phyloP scores from a whole-genome alignment of 1,139 yeast species.

The Suhomyces anneliseae region DNA sequence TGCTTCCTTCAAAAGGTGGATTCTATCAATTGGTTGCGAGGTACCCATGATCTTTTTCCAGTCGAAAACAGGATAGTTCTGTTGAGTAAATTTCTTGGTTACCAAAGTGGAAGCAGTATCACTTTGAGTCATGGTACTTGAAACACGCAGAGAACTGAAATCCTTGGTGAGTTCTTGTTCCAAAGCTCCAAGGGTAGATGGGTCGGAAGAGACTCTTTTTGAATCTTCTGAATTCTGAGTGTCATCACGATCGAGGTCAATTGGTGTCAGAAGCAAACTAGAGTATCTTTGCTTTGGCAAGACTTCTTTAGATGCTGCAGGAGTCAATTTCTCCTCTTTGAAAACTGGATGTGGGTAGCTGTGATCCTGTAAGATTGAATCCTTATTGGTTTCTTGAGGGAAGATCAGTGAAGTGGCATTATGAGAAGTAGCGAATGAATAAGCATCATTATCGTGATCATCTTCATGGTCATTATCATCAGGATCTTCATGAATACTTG shows the following conservation, averaged over 20 bases:
- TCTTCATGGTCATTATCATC: slow-evolving; percentile 23
- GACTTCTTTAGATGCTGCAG: slow-evolving; percentile 22
- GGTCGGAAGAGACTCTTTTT: slow-evolving; percentile 6
- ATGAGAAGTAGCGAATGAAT: slow-evolving; percentile 9
- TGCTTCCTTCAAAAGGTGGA: slow-evolving; percentile 42
- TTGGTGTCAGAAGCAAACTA: slow-evolving; percentile 20
- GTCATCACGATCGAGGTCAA: slow-evolving; percentile 4
- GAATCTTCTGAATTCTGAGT: neutral
- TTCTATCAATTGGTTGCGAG: slow-evolving; percentile 46
- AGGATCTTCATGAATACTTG: slow-evolving; percentile 37
- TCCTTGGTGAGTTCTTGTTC: neutral
- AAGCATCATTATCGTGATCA: slow-evolving; percentile 6
- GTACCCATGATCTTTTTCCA: slow-evolving; percentile 47
- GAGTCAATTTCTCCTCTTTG: slow-evolving; percentile 34
- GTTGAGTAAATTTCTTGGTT: slow-evolving; percentile 6
- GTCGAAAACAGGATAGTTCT: slow-evolving; percentile 38
- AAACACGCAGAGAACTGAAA: neutral
- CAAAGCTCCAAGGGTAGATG: neutral
- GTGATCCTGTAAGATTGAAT: slow-evolving; percentile 35
- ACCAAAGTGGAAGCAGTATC: slow-evolving; percentile 3
- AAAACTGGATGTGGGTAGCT: slow-evolving; percentile 25
- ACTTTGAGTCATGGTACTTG: slow-evolving; percentile 4
- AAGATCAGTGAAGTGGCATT: slow-evolving; percentile 4
- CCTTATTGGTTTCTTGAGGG: slow-evolving; percentile 13
- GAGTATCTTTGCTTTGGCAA: slow-evolving; percentile 21